These are phyloP conservation scores for Penicillium pulvis DNA, from an alignment of 495 filamentous ascomycete genomes.

Conservation along the genomic window DNA sequence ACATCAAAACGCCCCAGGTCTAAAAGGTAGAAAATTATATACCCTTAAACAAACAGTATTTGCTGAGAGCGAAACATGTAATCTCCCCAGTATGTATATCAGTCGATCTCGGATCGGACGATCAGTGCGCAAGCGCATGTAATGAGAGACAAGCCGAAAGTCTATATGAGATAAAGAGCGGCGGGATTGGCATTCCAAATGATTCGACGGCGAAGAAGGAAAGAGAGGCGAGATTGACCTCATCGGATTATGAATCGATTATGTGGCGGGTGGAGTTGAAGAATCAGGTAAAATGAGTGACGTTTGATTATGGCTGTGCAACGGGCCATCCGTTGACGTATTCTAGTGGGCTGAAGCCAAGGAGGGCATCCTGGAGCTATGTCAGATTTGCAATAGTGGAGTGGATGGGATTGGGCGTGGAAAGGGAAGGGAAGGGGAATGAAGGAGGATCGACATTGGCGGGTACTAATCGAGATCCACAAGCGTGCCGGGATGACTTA, in stretches of 20 bases:
- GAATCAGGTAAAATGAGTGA: constrained; percentile 7
- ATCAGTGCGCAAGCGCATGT: constrained; percentile 1
- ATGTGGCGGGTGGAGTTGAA: neutral
- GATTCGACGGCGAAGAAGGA: neutral
- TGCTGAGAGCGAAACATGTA: neutral
- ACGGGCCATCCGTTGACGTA: constrained; percentile 51
- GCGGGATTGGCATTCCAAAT: neutral
- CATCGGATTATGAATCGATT: neutral
- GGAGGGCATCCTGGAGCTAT: constrained; percentile 37
- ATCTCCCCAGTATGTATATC: constrained; percentile 1
- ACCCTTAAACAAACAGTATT: neutral
- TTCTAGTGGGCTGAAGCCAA: constrained; percentile 45
- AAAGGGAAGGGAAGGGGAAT: constrained; percentile 24
- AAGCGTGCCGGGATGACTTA: constrained; percentile 28
- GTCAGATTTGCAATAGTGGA: constrained; percentile 18
- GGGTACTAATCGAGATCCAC: constrained; percentile 15
- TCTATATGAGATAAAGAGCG: constrained; percentile 4
- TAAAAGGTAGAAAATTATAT: neutral
- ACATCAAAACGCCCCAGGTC: neutral
- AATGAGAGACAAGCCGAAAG: constrained; percentile 3
- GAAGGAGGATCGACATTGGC: constrained; percentile 15
- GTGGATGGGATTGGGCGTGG: constrained; percentile 3
- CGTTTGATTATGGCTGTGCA: constrained; percentile 23
- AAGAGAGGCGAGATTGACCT: neutral
- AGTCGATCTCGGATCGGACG: constrained; percentile 1